Conservation (phyloP, 768 basidiomycete genomes). For the Gelatoporia subvermispora region DNA sequence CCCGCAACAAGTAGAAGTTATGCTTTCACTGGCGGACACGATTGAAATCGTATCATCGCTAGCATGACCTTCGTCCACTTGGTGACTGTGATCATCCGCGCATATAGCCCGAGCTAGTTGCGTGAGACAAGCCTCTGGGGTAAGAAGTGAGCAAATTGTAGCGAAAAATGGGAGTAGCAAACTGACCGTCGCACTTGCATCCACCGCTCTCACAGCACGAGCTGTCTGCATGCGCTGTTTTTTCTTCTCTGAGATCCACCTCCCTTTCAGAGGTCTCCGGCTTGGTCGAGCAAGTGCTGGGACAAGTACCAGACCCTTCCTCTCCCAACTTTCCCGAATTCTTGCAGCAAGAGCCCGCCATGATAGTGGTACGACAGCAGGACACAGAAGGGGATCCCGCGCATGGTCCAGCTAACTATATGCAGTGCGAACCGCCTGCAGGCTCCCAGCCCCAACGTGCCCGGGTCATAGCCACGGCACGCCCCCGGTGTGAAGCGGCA, state of each 20-base stretch:
- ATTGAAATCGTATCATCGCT: background rate
- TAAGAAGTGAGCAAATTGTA: background rate
- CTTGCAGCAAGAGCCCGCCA: background rate
- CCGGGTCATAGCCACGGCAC: no score
- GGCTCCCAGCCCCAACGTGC: no score
- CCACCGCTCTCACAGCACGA: conserved; percentile 16
- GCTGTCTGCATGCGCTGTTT: no score
- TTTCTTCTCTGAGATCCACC: no score
- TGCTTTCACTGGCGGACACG: no score
- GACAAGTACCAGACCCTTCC: background rate
- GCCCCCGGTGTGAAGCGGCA: no score
- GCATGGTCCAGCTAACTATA: no score
- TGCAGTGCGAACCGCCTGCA: no score
- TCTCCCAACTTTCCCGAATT: no score
- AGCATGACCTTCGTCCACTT: background rate
- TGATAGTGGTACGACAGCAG: background rate
- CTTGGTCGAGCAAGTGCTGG: background rate
- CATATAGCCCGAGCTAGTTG: conserved; percentile 23
- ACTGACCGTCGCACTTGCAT: conserved; percentile 25
- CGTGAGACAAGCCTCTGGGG: conserved; percentile 20
- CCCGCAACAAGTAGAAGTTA: no score
- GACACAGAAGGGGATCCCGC: no score
- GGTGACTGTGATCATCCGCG: conserved; percentile 18
- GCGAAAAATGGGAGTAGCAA: background rate
- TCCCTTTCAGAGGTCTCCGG: background rate